Percentiles rank a stretch among this genome's conserved stretches.
phyloP scores from a whole-genome alignment of 1,139 yeast genomes.

The Blastobotrys illinoisensis region DNA sequence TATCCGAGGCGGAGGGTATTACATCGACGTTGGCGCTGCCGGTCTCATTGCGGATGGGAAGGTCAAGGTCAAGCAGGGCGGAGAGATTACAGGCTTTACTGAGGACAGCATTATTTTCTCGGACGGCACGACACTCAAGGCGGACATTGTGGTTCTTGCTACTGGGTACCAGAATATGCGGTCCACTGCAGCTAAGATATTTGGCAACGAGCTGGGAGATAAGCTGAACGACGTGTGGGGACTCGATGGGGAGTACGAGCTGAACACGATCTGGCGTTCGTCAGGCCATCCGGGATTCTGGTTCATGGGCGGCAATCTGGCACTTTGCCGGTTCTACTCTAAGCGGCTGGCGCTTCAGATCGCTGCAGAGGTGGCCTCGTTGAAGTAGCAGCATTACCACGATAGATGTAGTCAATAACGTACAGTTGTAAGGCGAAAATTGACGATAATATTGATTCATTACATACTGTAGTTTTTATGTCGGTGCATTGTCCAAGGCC shows the following conservation, averaged over 20 bases:
- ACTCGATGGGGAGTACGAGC: conserved; percentile 22
- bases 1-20: conserved; percentile 44
- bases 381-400: neutral
- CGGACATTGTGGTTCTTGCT: conserved; percentile 40
- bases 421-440: too few species aligned
- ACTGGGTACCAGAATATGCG: conserved; percentile 42
- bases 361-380: conserved; percentile 19
- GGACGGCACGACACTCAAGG: conserved; percentile 37
- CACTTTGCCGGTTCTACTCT: conserved; percentile 20
- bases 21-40: conserved; percentile 43
- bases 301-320: conserved; percentile 21
- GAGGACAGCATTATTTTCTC: conserved; percentile 36
- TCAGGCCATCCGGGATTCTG: conserved; percentile 22
- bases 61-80: conserved; percentile 37
- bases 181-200: conserved; percentile 37
- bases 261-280: conserved; percentile 20
- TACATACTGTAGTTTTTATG: too few species aligned
- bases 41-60: conserved; percentile 37
- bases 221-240: conserved; percentile 25
- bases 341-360: conserved; percentile 24
- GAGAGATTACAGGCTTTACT: conserved; percentile 33
- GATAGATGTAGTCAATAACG: too few species aligned
- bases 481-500: too few species aligned
- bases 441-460: too few species aligned
- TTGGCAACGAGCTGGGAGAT: conserved; percentile 14